phyloP scores from a whole-genome alignment of 2,329 filamentous ascomycete genomes.

The Colletotrichum orchidophilum region DNA sequence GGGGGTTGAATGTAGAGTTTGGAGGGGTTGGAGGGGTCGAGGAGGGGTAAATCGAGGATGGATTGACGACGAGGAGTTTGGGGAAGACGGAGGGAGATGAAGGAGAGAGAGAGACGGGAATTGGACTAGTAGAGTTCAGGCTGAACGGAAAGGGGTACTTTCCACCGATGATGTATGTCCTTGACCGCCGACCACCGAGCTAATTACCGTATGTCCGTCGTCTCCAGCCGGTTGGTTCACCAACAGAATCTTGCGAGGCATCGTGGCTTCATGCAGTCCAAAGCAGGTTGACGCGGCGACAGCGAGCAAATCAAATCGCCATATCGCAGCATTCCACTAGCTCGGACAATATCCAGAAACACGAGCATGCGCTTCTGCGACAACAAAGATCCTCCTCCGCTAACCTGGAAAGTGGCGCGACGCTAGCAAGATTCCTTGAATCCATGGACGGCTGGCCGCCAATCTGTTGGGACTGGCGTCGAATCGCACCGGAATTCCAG shows the following conservation, averaged over 20 bases:
- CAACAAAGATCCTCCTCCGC: not conserved
- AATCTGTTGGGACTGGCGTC: conserved; percentile 8
- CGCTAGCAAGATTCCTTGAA: not conserved
- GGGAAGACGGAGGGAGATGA: not conserved
- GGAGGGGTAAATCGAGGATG: not conserved
- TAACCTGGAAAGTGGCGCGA: conserved; percentile 14
- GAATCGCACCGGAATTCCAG: not conserved
- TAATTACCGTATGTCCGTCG: not conserved
- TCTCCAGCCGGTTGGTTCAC: not conserved
- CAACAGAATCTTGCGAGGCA: not conserved
- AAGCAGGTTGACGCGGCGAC: conserved; percentile 24
- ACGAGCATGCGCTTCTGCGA: conserved; percentile 3
- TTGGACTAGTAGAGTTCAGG: not conserved
- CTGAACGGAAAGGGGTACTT: no score
- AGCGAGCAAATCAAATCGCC: conserved; percentile 16
- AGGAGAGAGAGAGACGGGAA: not conserved
- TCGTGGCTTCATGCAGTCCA: not conserved
- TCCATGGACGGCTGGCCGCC: not conserved
- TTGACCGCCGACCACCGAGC: not conserved
- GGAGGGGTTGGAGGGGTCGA: not conserved
- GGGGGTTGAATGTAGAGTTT: not conserved
- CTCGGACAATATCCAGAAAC: not conserved
- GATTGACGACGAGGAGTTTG: not conserved
- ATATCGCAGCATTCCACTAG: conserved; percentile 1
- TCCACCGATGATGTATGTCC: not conserved